Evolutionary conservation across 2,329 filamentous ascomycete genomes (phyloP), one percentile per base, ranked within the genome.

Genomic region (Herpotrichia juniperi): DNA sequence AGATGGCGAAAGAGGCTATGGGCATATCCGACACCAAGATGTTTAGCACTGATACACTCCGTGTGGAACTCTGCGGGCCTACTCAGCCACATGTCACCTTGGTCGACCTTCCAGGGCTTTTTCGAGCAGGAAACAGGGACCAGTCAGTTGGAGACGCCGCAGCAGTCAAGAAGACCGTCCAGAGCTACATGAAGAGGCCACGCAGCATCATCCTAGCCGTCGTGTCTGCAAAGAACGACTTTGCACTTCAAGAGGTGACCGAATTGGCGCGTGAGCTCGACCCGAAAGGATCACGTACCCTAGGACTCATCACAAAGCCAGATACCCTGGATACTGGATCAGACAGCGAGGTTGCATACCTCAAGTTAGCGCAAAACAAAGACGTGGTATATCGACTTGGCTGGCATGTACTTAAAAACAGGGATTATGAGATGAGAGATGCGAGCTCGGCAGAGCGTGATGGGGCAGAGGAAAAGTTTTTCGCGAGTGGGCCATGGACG

Each of bases 121-220:
- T 78, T 40, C 65, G 71, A 14, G 58, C 70, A 1, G 54, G 54
- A 0, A 67, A 62, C 48, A 65, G 67, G 14, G 32, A 54, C 1
- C 70, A 77, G 30, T 67, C 64, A 0, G 61, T 64, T 1, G 58
- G 60, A 5, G 75, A 78, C 43, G 62, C 63, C 9, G 58, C 67
- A 4, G 53, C 68, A 0, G 64, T 78, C 16, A 56, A 58, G 7
- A 50, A 56, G 3, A 55, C 78, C n/a, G 76, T 80, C 0, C 63
- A 79, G 2, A 68, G 69, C 0, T 89, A 89, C 58, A 85, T 89
- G 76, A 61, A 62, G 62, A n/a, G 81, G 24, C 63, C 73, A 11
- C 77, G 83, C n/a, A 87, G 78, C 59, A 84, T 88, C 48, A 83
- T 87, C 1, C 69, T 87, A 0, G 80, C 82, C 1, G 71, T 77